A percentile compares a stretch with the other conserved stretches of the same genome.
Evolutionary conservation across 495 filamentous ascomycete genomes (phyloP).

Genomic region (Talaromyces nanjingensis): DNA sequence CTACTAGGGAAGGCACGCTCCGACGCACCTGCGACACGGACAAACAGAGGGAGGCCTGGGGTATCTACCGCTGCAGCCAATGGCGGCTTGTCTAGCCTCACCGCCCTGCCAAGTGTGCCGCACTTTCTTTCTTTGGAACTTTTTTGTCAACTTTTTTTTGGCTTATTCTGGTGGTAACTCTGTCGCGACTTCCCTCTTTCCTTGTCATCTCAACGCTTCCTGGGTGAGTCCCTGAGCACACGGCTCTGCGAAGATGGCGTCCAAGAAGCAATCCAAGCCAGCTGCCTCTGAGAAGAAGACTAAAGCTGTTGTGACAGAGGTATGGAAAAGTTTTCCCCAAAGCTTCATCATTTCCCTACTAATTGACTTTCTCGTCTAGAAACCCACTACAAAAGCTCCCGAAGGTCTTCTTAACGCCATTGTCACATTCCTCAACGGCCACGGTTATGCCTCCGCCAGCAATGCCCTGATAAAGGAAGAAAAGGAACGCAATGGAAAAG

Average conservation of each 20-base stretch:
- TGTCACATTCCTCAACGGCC: constrained; percentile 56
- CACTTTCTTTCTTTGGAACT: neutral
- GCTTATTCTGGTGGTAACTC: neutral
- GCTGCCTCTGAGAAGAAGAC: neutral
- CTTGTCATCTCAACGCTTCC: neutral
- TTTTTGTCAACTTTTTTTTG: constrained; percentile 1
- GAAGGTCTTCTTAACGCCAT: constrained; percentile 58
- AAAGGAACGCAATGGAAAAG: constrained; percentile 31
- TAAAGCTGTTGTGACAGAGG: neutral
- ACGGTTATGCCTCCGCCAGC: constrained; percentile 54
- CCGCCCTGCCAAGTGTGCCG: constrained; percentile 1
- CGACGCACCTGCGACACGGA: neutral
- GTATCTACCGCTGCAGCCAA: neutral
- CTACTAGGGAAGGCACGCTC: neutral
- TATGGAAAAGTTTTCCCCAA: neutral
- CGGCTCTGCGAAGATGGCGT: neutral
- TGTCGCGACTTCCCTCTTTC: neutral
- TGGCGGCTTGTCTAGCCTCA: neutral
- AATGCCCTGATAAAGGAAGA: constrained; percentile 53
- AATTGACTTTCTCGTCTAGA: neutral
- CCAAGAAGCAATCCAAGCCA: neutral
- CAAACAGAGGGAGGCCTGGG: neutral
- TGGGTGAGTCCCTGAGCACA: neutral
- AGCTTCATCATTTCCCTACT: neutral
- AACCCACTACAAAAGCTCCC: constrained; percentile 29